Conservation (phyloP, 495 filamentous ascomycete genomes). For the Glonium stellatum region DNA sequence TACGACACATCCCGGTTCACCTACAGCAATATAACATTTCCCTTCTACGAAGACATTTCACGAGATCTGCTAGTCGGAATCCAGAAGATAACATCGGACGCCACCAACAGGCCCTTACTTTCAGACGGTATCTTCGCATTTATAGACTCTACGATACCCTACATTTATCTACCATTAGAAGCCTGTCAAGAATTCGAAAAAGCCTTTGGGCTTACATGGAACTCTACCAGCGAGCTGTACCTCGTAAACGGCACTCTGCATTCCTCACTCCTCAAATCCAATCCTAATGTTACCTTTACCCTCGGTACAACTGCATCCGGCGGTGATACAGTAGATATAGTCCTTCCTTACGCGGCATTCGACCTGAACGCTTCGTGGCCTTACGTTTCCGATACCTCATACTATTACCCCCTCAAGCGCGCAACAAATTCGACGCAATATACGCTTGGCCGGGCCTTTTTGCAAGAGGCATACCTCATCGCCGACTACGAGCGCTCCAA, state of each 20-base stretch:
- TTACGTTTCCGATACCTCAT: constrained; percentile 35
- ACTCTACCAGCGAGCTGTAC: constrained; percentile 41
- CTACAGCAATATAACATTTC: constrained; percentile 37
- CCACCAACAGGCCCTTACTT: constrained; percentile 1
- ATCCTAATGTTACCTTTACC: constrained; percentile 47
- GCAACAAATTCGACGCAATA: constrained; percentile 48
- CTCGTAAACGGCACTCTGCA: constrained; percentile 42
- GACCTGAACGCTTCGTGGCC: constrained; percentile 38
- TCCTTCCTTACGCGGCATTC: constrained; percentile 48
- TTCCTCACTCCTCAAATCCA: constrained; percentile 35
- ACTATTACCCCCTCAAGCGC: constrained; percentile 49
- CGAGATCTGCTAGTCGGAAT: constrained; percentile 46
- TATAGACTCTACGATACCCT: constrained; percentile 48
- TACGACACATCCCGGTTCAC: constrained; percentile 48
- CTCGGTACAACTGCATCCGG: constrained; percentile 33
- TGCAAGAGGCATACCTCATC: constrained; percentile 50
- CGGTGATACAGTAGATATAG: constrained; percentile 42
- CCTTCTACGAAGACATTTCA: constrained; percentile 43
- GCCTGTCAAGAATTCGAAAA: constrained; percentile 48
- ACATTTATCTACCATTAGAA: constrained; percentile 46
- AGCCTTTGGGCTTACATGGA: constrained; percentile 45
- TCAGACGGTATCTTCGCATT: constrained; percentile 31
- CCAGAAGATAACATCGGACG: constrained; percentile 15
- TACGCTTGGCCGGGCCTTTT: constrained; percentile 49
- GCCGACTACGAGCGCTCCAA: constrained; percentile 42